Base-by-base conservation (phyloP, 2,329 filamentous ascomycete genomes). In the Phialophora expanda region DNA sequence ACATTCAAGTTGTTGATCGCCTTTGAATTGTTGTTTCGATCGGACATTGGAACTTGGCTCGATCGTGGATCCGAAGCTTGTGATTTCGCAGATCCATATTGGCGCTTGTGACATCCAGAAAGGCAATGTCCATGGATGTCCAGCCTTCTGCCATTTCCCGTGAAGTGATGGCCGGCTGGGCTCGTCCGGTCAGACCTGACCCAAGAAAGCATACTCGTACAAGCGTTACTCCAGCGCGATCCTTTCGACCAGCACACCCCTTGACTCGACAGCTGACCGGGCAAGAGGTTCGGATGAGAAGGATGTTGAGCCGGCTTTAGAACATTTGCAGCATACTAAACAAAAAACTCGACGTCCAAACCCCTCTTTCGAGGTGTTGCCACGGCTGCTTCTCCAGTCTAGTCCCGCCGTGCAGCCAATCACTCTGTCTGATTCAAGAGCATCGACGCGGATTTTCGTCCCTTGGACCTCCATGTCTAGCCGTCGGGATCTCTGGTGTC, bases 401-500 rank as follows among this genome's bases (percentile, higher is more conserved):
- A 46, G 61, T 53, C 17, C 44, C 24, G 24, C 11, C 51, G 5
- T 5, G 17, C 2, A 44, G n/a, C 56, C 56, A 59, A 59, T 59
- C 56, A 8, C 44, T n/a, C 48, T 28, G 20, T 20, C 30, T 22
- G 24, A 59, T 51, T 20, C 20, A 5, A 34, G 17, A 34, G 44
- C 41, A 48, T 50, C 56, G 26, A 34, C 34, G 28, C 26, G 24
- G 22, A 41, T 34, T 50, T 59, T 14, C 20, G n/a, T 38, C 41
- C 41, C 56, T 34, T n/a, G 22, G n/a, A 34, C 56, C 20, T 32
- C 26, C 44, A 17, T 34, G 24, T 59, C 41, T 51, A 17, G 12
- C 41, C 50, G 5, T 32, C 57, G 17, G 30, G 56, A 50, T 54
- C 55, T 64, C 66, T 64, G 46, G 66, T 69, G 53, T 63, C 67